Evolutionary conservation across 192 early-diverging fungal species (phyloP).

Genomic region (Phlyctochytrium bullatum): DNA sequence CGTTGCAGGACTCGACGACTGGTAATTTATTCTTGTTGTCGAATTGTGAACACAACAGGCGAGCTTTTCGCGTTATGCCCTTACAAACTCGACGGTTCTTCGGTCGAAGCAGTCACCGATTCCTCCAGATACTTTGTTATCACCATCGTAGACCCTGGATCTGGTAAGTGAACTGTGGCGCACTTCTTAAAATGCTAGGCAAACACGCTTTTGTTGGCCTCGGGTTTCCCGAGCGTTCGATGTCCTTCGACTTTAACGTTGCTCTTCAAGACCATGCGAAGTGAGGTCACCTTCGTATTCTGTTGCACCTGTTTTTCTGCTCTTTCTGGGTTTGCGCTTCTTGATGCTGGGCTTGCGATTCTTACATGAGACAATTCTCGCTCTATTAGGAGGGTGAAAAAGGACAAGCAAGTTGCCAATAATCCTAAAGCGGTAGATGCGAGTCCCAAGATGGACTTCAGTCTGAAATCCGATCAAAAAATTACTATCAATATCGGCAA

Average conservation of each 20-base stretch:
- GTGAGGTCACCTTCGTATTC: slow-evolving; percentile 33
- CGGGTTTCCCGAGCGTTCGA: slow-evolving; percentile 77
- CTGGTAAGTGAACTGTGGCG: slow-evolving; percentile 40
- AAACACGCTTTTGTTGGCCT: slow-evolving; percentile 82
- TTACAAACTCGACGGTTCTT: slow-evolving; percentile 64
- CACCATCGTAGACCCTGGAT: slow-evolving; percentile 59
- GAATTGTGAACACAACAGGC: slow-evolving; percentile 33
- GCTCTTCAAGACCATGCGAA: slow-evolving; percentile 79
- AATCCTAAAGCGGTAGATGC: slow-evolving; percentile 9
- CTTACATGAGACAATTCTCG: slow-evolving; percentile 3
- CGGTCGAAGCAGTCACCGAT: slow-evolving; percentile 78
- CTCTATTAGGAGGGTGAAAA: slow-evolving; percentile 29
- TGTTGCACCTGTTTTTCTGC: neutral
- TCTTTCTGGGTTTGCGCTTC: neutral
- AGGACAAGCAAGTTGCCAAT: slow-evolving; percentile 17
- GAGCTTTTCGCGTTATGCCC: slow-evolving; percentile 81
- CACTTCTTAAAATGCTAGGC: slow-evolving; percentile 31
- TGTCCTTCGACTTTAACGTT: slow-evolving; percentile 90
- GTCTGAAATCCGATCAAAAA: slow-evolving; percentile 75
- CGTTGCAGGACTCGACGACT: slow-evolving; percentile 16
- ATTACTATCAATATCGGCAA: slow-evolving; percentile 72
- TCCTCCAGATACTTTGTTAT: slow-evolving; percentile 87
- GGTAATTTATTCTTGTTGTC: slow-evolving; percentile 4
- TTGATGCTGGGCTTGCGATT: neutral
- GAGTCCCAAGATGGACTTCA: slow-evolving; percentile 69